Conservation (phyloP, 1,284 basidiomycete genomes). For the Cystobasidiaceae sp. region DNA sequence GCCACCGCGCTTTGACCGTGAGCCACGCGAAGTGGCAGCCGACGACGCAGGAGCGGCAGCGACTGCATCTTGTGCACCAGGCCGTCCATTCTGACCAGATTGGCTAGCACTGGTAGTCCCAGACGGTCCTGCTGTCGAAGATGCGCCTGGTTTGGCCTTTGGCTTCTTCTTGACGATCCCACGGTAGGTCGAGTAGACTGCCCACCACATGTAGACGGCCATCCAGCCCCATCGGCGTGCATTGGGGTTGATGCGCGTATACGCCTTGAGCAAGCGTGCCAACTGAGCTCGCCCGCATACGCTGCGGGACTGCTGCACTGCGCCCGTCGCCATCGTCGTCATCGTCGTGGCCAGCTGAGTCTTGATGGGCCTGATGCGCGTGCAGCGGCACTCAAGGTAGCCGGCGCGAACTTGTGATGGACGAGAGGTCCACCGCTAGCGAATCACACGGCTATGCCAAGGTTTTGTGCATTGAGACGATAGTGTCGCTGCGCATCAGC, state of each 20-base stretch:
- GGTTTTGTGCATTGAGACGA: too few species aligned
- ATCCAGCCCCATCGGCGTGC: slow-evolving; percentile 2
- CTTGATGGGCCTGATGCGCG: too few species aligned
- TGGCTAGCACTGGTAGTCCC: not conserved
- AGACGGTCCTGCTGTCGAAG: not conserved
- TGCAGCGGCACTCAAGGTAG: too few species aligned
- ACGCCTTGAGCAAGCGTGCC: not conserved
- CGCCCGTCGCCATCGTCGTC: not conserved
- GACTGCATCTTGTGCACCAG: not conserved
- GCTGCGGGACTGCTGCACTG: not conserved
- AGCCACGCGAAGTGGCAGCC: not conserved
- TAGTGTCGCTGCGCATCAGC: too few species aligned
- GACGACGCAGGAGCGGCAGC: too few species aligned
- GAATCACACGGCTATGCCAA: too few species aligned
- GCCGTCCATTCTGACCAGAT: not conserved
- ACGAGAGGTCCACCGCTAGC: too few species aligned
- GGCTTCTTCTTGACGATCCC: slow-evolving; percentile 13
- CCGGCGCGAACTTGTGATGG: too few species aligned
- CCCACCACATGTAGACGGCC: slow-evolving; percentile 19
- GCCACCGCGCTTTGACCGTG: not conserved
- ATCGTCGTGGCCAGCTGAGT: too few species aligned
- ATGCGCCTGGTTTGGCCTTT: not conserved
- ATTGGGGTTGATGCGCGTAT: slow-evolving; percentile 7
- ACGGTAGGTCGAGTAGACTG: slow-evolving; percentile 15
- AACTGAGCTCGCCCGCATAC: not conserved